Conservation (phyloP, 768 basidiomycete genomes). For the Lentinula sp. region DNA sequence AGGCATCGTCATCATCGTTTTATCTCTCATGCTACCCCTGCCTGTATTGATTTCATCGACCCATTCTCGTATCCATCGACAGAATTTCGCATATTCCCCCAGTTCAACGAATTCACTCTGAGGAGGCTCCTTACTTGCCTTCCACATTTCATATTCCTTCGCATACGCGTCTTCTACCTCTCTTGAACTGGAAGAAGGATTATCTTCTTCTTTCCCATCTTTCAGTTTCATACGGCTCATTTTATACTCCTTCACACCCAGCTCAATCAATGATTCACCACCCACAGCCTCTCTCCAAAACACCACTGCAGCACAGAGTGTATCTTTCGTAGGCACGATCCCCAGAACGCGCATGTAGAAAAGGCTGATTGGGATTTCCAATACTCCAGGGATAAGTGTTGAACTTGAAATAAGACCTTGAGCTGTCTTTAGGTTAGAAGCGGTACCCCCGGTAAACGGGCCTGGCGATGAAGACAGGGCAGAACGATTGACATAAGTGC, state of each 20-base stretch:
- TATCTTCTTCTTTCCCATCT: neutral
- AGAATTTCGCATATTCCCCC: conserved; percentile 2
- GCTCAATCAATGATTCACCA: neutral
- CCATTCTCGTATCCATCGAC: conserved; percentile 4
- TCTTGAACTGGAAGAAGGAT: neutral
- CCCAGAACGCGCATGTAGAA: conserved; percentile 1
- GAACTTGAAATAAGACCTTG: neutral
- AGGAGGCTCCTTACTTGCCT: neutral
- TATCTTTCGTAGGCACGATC: neutral
- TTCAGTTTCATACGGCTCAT: neutral
- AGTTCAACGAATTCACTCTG: neutral
- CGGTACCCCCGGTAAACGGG: too few species aligned
- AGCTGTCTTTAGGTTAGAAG: neutral
- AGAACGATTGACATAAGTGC: too few species aligned
- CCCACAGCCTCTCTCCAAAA: conserved; percentile 5
- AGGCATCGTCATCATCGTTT: neutral
- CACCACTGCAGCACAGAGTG: conserved; percentile 3
- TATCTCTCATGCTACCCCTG: neutral
- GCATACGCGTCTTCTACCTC: neutral
- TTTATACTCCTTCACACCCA: neutral
- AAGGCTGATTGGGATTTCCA: neutral
- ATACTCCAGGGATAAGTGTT: neutral
- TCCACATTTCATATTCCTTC: neutral
- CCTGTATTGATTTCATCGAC: neutral
- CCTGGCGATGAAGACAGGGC: neutral